Conservation (phyloP, 106 monocot species). For the Dendrobium nobile region DNA sequence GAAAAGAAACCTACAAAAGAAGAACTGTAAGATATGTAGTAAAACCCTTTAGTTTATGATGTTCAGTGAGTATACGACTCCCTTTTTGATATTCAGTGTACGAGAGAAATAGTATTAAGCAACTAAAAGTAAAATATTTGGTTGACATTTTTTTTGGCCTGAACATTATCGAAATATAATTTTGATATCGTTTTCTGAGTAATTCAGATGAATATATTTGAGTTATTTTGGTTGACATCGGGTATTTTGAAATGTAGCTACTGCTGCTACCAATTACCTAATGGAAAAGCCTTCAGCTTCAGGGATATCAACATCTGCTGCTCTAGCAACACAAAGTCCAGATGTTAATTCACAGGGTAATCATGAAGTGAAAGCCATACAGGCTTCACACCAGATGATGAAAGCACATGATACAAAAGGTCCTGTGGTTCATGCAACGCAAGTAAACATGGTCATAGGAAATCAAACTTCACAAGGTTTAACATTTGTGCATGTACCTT, state of each 20-base stretch:
- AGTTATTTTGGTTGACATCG: background rate
- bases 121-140: too few species aligned
- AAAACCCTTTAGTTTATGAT: background rate
- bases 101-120: too few species aligned
- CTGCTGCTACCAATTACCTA: slow-evolving; percentile 18
- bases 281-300: slow-evolving; percentile 29
- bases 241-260: slow-evolving; percentile 15
- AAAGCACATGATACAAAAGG: slow-evolving; percentile 27
- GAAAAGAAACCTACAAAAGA: background rate
- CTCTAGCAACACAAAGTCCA: slow-evolving; percentile 16
- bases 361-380: slow-evolving; percentile 17
- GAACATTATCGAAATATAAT: background rate
- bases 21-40: background rate
- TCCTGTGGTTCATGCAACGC: slow-evolving; percentile 17
- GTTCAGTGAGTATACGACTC: background rate
- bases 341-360: slow-evolving; percentile 16
- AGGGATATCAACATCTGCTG: slow-evolving; percentile 22
- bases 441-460: slow-evolving; percentile 27
- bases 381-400: slow-evolving; percentile 15
- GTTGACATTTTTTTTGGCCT: background rate
- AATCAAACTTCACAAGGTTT: slow-evolving; percentile 39
- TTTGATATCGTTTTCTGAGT: background rate
- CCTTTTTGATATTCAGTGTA: too few species aligned
- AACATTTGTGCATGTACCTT: slow-evolving; percentile 27
- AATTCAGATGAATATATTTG: background rate